A percentile compares a stretch with the other conserved stretches of the same genome.
Conservation (phyloP, 345 rosid species). For the Citrus reticulata region DNA sequence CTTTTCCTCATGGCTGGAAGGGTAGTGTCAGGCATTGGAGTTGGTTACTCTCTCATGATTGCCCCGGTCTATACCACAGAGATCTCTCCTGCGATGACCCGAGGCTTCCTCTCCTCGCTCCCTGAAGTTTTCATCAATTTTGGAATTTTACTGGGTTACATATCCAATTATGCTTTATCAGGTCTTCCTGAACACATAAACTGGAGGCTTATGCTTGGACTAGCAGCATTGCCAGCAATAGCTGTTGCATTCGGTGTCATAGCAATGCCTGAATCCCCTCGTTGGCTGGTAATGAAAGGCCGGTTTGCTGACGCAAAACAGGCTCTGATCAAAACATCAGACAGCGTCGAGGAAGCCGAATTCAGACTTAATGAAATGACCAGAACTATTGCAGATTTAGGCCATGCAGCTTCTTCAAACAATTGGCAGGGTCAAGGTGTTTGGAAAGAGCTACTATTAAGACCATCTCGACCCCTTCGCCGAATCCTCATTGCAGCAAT, state of each 20-base stretch:
- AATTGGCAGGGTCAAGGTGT: slow-evolving; percentile 35
- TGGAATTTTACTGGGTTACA: slow-evolving; percentile 50
- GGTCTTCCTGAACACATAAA: slow-evolving; percentile 33
- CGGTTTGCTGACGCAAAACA: slow-evolving; percentile 36
- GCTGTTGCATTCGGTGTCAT: slow-evolving; percentile 31
- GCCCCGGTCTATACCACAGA: slow-evolving; percentile 50
- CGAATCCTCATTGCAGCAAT: slow-evolving; percentile 42
- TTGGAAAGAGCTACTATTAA: slow-evolving; percentile 39
- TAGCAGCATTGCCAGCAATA: slow-evolving; percentile 40
- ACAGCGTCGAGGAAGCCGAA: slow-evolving; percentile 35
- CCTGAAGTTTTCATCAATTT: slow-evolving; percentile 56
- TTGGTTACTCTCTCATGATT: slow-evolving; percentile 63
- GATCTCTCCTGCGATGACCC: slow-evolving; percentile 41
- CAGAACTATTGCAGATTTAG: slow-evolving; percentile 12
- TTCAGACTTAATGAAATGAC: slow-evolving; percentile 33
- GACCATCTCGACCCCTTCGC: slow-evolving; percentile 34
- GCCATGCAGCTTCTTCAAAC: slow-evolving; percentile 6
- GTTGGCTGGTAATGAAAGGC: slow-evolving; percentile 60
- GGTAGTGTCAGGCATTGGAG: slow-evolving; percentile 50
- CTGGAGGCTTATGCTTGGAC: slow-evolving; percentile 54
- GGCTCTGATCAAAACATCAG: slow-evolving; percentile 39
- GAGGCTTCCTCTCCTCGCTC: slow-evolving; percentile 59
- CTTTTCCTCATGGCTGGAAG: slow-evolving; percentile 51
- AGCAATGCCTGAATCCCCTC: slow-evolving; percentile 53
- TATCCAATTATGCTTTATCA: slow-evolving; percentile 37